phyloP scores from a whole-genome alignment of 106 monocot species.

The Dendrobium nobile region DNA sequence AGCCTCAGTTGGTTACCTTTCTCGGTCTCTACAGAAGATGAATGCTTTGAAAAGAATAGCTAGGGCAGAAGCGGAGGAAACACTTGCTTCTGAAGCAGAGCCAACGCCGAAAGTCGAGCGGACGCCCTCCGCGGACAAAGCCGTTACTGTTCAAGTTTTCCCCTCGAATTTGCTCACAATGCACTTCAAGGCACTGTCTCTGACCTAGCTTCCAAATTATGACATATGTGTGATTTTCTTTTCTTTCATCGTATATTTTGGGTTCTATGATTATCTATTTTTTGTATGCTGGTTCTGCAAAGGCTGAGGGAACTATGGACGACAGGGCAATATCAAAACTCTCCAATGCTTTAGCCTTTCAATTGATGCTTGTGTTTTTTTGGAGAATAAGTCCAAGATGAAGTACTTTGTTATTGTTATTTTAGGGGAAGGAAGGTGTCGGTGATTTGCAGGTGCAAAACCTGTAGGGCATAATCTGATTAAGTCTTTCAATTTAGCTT shows the following conservation, averaged over 20 bases:
- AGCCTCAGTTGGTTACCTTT: background rate
- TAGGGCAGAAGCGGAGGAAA: background rate
- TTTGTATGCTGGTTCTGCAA: conserved; percentile 10
- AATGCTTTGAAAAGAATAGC: background rate
- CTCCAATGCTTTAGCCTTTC: conserved; percentile 24
- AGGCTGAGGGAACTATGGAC: conserved; percentile 84
- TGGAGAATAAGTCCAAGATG: background rate
- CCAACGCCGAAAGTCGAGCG: conserved; percentile 1
- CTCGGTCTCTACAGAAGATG: background rate
- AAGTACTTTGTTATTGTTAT: background rate
- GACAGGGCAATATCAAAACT: conserved; percentile 42
- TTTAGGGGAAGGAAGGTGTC: conserved; percentile 50
- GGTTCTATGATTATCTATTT: conserved; percentile 5
- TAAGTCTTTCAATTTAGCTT: too few relatives aligned
- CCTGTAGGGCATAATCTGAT: conserved; percentile 21
- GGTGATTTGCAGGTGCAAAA: conserved; percentile 53
- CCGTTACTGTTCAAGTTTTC: conserved; percentile 68
- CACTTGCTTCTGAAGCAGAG: background rate
- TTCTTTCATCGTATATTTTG: conserved; percentile 1
- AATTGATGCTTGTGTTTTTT: background rate
- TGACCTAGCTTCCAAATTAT: background rate
- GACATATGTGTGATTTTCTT: background rate
- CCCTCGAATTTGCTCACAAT: conserved; percentile 82
- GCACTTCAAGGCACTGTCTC: conserved; percentile 59
- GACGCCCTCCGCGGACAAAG: background rate